These are phyloP conservation scores for Phytophthora macrochlamydospora DNA, from an alignment of 352 stramenopile species.

Conservation along the genomic window DNA sequence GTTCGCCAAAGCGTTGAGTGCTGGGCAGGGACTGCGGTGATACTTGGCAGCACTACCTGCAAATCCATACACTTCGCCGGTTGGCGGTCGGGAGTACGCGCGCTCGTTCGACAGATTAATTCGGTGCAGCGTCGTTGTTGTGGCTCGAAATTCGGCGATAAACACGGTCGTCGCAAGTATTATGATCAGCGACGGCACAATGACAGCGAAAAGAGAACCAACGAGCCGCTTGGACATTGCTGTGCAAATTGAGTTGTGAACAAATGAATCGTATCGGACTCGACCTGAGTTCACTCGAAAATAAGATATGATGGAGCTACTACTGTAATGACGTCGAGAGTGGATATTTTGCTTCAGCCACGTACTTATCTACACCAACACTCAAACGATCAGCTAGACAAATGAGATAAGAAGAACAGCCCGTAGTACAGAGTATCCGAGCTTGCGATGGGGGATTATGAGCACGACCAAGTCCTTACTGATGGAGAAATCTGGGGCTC, in stretches of 20 bases:
- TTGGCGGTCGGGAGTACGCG: slow-evolving; percentile 45
- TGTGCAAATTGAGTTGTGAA: slow-evolving; percentile 16
- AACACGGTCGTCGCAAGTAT: slow-evolving; percentile 13
- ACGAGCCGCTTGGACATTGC: slow-evolving; percentile 17
- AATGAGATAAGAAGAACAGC: too few species aligned
- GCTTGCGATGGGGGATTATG: too few species aligned
- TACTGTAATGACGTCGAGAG: slow-evolving; percentile 12
- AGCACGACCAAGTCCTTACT: too few species aligned
- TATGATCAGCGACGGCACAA: slow-evolving; percentile 15
- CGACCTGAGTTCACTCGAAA: not conserved
- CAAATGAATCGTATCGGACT: not conserved
- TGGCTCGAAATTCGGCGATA: slow-evolving; percentile 1
- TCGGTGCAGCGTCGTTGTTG: not conserved
- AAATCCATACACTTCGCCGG: slow-evolving; percentile 39
- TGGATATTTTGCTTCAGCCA: not conserved
- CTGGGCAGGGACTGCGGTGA: slow-evolving; percentile 62
- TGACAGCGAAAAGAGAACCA: slow-evolving; percentile 8
- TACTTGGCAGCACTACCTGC: slow-evolving; percentile 34
- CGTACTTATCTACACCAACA: not conserved
- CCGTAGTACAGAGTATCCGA: too few species aligned
- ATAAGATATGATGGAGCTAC: not conserved
- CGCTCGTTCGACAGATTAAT: slow-evolving; percentile 19
- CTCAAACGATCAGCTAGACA: not conserved
- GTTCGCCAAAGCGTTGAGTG: slow-evolving; percentile 68
- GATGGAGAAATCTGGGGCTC: too few species aligned